A percentile compares a stretch with the other conserved stretches of the same genome.
Evolutionary conservation across 768 basidiomycete species (phyloP).

Genomic region (Xerocomellus chrysenteron): DNA sequence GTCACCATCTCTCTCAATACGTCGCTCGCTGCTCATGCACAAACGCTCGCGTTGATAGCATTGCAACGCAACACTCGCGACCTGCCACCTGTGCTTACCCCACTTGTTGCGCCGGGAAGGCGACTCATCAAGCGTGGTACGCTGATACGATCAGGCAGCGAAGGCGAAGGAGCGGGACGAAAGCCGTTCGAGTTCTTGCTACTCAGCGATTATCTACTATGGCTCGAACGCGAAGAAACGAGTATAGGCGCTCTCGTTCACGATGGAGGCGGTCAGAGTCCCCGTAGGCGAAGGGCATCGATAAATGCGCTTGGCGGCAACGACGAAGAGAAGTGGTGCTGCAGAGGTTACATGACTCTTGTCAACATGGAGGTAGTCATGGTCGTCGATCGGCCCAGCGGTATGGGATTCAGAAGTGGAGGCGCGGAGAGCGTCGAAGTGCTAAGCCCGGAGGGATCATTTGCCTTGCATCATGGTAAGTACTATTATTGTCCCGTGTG

Average conservation of each 20-base stretch:
- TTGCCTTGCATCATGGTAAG: constrained; percentile 70
- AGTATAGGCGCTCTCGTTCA: constrained; percentile 18
- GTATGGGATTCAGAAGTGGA: constrained; percentile 2
- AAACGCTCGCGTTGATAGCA: constrained; percentile 72
- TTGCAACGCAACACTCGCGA: constrained; percentile 76
- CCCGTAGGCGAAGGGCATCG: constrained; percentile 18
- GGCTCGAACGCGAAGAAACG: constrained; percentile 60
- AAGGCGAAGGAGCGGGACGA: constrained; percentile 41
- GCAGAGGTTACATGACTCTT: constrained; percentile 65
- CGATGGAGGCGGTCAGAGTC: constrained; percentile 18
- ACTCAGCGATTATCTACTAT: constrained; percentile 79
- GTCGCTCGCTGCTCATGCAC: constrained; percentile 74
- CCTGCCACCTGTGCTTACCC: constrained; percentile 75
- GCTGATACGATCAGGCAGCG: constrained; percentile 47
- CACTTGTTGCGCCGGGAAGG: constrained; percentile 80
- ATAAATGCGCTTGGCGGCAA: constrained; percentile 25
- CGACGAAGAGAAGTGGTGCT: constrained; percentile 71
- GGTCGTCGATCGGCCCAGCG: constrained; percentile 29
- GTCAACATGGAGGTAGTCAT: constrained; percentile 79
- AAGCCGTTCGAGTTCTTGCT: constrained; percentile 68
- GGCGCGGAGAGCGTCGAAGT: constrained; percentile 68
- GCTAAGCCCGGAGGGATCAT: constrained; percentile 74
- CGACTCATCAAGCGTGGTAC: constrained; percentile 67
- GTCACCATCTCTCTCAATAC: constrained; percentile 78
- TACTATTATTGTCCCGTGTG: neutral